Base-by-base conservation (phyloP, 2,329 filamentous ascomycete genomes). In the Cladosporium oxysporum region DNA sequence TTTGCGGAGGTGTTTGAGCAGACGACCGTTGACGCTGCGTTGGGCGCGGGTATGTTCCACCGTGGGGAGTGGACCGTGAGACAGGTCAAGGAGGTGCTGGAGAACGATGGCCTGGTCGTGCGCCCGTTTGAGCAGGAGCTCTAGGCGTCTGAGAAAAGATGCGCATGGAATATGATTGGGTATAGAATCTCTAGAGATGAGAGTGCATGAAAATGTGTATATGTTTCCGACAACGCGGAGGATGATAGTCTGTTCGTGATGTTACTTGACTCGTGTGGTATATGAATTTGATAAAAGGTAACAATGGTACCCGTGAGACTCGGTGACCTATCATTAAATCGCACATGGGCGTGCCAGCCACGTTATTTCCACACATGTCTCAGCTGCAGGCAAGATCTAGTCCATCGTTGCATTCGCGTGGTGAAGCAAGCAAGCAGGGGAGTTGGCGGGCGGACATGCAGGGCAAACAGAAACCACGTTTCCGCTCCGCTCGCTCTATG, bases 11-110 rank as follows among this genome's bases (percentile, higher is more conserved):
- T 98, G 1, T 99, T 99, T 78, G 83, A 86, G 65, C 83, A 91
- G 80, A 98, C 95, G 10, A 83, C 84, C 18, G 94, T 94, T 3
- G 95, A 99, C 83, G 95, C 95, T 59, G 95, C 95, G 31, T 81
- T 99, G 67, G 95, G 95, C 3, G 95, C 95, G 10, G 95, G 95
- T 62, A 99, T 99, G 90, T 99, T 99, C 80, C 95, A 99, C 81
- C 84, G 95, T 58, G 92, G 90, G 44, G 94, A 99, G 81, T 99
- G 94, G 79, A 97, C 93, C 0, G 94, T 99, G 18, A 89, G 88
- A 77, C 89, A 98, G 75, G 95, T 99, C 58, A 99, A 99, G 80
- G 90, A 96, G 66, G 86, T 91, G 74, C 79, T 99, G 66, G 83
- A 83, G 28, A 83, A 85, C 41, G 87, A 88, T 74, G 91, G 91